Base-by-base conservation (phyloP, 805 yeast genomes). In the Ogataea nakhonphanomensis region DNA sequence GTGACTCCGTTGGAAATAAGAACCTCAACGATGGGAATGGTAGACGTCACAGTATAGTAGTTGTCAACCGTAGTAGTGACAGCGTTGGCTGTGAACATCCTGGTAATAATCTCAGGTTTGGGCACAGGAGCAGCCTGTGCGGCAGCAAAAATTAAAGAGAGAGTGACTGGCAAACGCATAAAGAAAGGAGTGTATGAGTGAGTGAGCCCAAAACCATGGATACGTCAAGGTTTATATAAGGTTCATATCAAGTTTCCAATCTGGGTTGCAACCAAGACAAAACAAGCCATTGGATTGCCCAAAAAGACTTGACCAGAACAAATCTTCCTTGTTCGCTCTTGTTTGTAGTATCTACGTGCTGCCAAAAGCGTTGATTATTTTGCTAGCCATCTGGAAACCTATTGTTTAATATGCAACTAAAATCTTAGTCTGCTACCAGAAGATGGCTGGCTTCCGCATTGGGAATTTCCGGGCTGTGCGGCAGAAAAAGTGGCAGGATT, bases 1-100 rank as follows among this genome's bases (percentile, higher is more conserved):
- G 78, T 71, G 29, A 63, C 73, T 34, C 76, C 79, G 52, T 73
- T 67, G 7, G 77, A 73, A 36, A 76, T 67, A 30, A 74, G 62
- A 12, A 76, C 59, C 46, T 74, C 72, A 27, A 76, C 80, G 13
- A 78, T 70, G 20, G 81, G 79, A 43, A 73, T 62, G 48, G 66
- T 63, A 13, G 71, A 60, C 10, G 79, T 73, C 30, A 74, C 77
- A 1, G 77, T 72, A 24, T 67, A 64, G 30, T 51, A 61, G 55
- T 55, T 44, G 7, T 51, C 48, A 8, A 46, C 48, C 7, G 64
- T 55, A 7, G 58, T 57, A 12, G 70, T 63, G 21, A 58, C 55
- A n/a, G 63, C 58, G 5, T 55, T 56, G 4, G 63, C 62, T 24
- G 62, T 59, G 39, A 55, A 57, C 17, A 53, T 49, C 35, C 60